Base-by-base conservation (phyloP, 371 early-diverging fungal species). In the Rhizopus microsporus region DNA sequence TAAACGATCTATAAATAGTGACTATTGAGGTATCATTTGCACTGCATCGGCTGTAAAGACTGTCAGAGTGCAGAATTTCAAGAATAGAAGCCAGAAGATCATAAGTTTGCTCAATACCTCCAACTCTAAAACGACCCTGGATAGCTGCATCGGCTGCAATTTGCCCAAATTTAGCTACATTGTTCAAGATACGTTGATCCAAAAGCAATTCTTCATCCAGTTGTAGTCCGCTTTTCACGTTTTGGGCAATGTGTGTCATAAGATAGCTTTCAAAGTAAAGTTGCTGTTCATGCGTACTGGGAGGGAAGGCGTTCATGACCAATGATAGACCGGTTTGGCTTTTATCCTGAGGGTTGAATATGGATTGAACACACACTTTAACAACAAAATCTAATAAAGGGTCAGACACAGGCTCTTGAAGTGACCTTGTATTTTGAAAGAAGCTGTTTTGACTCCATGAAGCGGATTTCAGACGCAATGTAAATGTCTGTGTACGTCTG, bases 101-200 rank as follows among this genome's bases (percentile, higher is more conserved):
- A 51, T 83, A 80, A 5, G 85, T 76, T 44, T 81, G 76, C 38
- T 86, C 84, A 6, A 78, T 66, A 12, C 84, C 83, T 37, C 68
- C 70, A 35, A 56, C 59, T 51, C 51, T 69, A 9, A 63, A 63
- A 54, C 60, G 40, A 69, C 86, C 87, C 67, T 88, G 89, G 44
- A 85, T 82, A 0, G 87, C 80, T 30, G 78, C 67, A 65, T 91
- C 92, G 6, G 89, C 86, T n/a, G 85, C 69, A 9, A 86, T 34
- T 60, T 84, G 84, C 7, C 78, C 63, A 59, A 87, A 87, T 60
- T 81, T 85, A 5, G 78, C 69, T 2, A 86, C 62, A 43, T 83
- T 86, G 5, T 62, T 40, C 42, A 88, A 55, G 0, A 83, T 65
- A 4, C 78, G 71, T 12, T 68, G 65, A 50, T 83, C 81, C 0